Evolutionary conservation across 2,329 filamentous ascomycete species (phyloP).

Genomic region (Scorias spongiosa): DNA sequence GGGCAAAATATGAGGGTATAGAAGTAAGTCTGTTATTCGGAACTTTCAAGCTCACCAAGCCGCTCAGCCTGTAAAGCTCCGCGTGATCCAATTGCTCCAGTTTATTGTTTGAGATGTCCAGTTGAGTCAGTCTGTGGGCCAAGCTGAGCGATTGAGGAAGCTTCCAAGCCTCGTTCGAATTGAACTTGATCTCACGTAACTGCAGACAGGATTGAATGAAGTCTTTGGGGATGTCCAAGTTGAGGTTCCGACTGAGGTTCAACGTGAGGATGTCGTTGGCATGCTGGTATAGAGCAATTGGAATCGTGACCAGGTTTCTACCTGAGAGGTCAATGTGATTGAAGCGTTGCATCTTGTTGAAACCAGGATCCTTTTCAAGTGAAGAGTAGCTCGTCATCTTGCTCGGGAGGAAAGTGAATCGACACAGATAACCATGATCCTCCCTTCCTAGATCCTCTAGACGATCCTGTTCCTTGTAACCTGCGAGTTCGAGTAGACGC

Average conservation of each 20-base stretch:
- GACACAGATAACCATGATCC: conserved; percentile 92
- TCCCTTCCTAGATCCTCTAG: conserved; percentile 90
- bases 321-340: conserved; percentile 87
- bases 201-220: conserved; percentile 90
- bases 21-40: conserved; percentile 79
- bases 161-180: conserved; percentile 80
- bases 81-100: conserved; percentile 77
- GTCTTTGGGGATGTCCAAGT: conserved; percentile 82
- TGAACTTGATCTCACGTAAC: conserved; percentile 87
- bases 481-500: conserved; percentile 73
- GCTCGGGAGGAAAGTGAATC: conserved; percentile 85
- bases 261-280: conserved; percentile 85
- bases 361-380: conserved; percentile 60
- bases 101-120: conserved; percentile 91
- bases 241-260: conserved; percentile 84
- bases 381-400: conserved; percentile 67
- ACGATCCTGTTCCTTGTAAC: conserved; percentile 72
- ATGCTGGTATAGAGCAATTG: conserved; percentile 83
- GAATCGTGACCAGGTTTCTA: conserved; percentile 83
- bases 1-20: conserved; percentile 67
- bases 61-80: conserved; percentile 58
- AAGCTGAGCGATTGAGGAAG: conserved; percentile 72
- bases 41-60: conserved; percentile 75
- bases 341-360: conserved; percentile 74
- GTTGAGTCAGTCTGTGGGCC: conserved; percentile 65